Evolutionary conservation across 1,284 basidiomycete genomes (phyloP), one percentile per base, ranked within the genome.

Genomic region (Marasmius fiardii): DNA sequence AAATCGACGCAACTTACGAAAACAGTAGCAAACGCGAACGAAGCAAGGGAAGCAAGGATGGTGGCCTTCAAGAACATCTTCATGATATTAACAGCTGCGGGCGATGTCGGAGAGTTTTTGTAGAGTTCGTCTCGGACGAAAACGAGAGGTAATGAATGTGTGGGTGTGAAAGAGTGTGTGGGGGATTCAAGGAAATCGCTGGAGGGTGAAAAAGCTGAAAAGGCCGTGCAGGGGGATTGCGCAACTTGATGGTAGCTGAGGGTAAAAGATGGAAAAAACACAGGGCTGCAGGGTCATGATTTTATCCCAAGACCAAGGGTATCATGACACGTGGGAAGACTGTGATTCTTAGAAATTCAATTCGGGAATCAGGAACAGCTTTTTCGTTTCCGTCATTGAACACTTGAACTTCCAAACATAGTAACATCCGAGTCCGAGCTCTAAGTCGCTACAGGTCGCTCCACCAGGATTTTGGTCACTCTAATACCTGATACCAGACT

Each of bases 1-100:
- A 55, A 12, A 44, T 52, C 45, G 51, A 52, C 44, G 43, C 37
- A 21, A 77, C 85, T 56, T 65, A 89, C 87, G 62, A 74, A 86
- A 64, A 88, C 71, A 49, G 65, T 80, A 41, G 82, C 88, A 54
- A 83, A 66, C 20, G 79, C 78, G 52, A 82, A 79, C 41, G 79
- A 71, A 48, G 77, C 72, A 61, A 86, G 72, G 55, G 77, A 76
- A 62, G 88, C 75, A 61, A 82, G 65, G 63, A 87, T 53, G 51
- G 59, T 60, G 54, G 54, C 60, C 60, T 62, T 62, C 59, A 63
- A 60, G 63, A 55, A 58, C 57, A 58, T 55, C 49, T 28, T 49
- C 33, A 16, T 33, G 24, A 12, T 33, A 16, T 7, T 11, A 31
- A 14, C n/a, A 49, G 28, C 10, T 10, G n/a, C 26, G 26, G 28